Evolutionary conservation across 2,329 filamentous ascomycete genomes (phyloP).

Genomic region (Pseudogymnoascus sp.): DNA sequence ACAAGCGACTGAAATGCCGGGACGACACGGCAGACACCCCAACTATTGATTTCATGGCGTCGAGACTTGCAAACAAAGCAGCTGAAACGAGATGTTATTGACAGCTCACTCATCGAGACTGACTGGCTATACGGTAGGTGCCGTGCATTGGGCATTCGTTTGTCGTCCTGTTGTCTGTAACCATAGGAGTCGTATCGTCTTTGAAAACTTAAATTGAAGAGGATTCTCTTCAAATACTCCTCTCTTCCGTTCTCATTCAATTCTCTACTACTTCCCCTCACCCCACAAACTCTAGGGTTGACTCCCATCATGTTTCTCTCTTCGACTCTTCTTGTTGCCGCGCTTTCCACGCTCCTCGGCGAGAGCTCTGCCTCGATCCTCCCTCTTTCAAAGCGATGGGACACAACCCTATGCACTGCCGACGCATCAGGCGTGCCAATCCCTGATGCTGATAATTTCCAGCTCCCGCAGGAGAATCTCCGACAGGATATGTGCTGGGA

Average conservation of each 20-base stretch:
- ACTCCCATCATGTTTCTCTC: neutral
- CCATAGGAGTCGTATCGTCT: neutral
- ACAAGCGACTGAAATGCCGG: neutral
- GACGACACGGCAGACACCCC: neutral
- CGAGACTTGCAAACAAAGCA: neutral
- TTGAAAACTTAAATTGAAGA: neutral
- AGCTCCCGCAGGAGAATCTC: neutral
- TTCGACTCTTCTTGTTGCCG: neutral
- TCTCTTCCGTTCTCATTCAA: neutral
- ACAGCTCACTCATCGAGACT: neutral
- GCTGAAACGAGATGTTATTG: neutral
- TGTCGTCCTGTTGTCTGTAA: neutral
- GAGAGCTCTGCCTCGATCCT: neutral
- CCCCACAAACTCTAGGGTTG: neutral
- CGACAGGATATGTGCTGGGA: slow-evolving; percentile 1
- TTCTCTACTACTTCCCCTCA: neutral
- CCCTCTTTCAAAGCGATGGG: neutral
- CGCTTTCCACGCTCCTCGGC: neutral
- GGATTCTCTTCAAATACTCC: neutral
- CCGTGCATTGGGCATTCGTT: neutral
- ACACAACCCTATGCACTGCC: neutral
- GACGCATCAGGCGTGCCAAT: slow-evolving; percentile 1
- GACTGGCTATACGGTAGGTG: neutral
- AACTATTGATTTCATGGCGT: neutral
- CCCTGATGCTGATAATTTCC: neutral